Conservation (phyloP, 352 stramenopile species). For the Phytopythium litorale region DNA sequence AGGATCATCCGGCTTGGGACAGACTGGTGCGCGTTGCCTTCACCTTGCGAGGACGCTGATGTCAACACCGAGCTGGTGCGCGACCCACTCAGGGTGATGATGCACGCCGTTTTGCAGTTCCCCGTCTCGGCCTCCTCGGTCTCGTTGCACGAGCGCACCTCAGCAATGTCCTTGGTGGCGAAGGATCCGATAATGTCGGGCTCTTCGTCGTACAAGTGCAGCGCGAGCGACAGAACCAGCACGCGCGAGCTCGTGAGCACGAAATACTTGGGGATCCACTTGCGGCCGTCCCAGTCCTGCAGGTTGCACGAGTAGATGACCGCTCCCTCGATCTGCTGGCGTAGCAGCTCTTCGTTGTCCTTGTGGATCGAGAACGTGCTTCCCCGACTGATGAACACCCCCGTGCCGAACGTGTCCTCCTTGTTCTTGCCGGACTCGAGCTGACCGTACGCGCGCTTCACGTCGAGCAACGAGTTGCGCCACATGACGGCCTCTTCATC, state of each 20-base stretch:
- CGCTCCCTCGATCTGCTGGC: slow-evolving; percentile 73
- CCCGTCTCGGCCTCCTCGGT: slow-evolving; percentile 59
- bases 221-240: slow-evolving; percentile 71
- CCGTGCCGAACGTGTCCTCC: slow-evolving; percentile 63
- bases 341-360: slow-evolving; percentile 83
- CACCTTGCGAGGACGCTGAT: slow-evolving; percentile 9
- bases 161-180: slow-evolving; percentile 71
- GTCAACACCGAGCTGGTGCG: background rate
- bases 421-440: slow-evolving; percentile 74
- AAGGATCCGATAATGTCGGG: slow-evolving; percentile 82
- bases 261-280: slow-evolving; percentile 90
- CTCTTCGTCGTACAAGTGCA: slow-evolving; percentile 87
- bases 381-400: slow-evolving; percentile 80
- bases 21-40: slow-evolving; percentile 12
- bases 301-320: slow-evolving; percentile 84
- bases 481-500: slow-evolving; percentile 86
- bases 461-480: slow-evolving; percentile 69
- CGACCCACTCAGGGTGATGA: slow-evolving; percentile 43
- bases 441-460: slow-evolving; percentile 80
- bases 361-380: slow-evolving; percentile 83
- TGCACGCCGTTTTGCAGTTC: slow-evolving; percentile 49
- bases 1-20: slow-evolving; percentile 61
- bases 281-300: slow-evolving; percentile 81
- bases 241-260: slow-evolving; percentile 80
- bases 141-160: slow-evolving; percentile 79